These are phyloP conservation scores for Aphanomyces stellatus DNA, from an alignment of 352 stramenopile species.

Conservation along the genomic window DNA sequence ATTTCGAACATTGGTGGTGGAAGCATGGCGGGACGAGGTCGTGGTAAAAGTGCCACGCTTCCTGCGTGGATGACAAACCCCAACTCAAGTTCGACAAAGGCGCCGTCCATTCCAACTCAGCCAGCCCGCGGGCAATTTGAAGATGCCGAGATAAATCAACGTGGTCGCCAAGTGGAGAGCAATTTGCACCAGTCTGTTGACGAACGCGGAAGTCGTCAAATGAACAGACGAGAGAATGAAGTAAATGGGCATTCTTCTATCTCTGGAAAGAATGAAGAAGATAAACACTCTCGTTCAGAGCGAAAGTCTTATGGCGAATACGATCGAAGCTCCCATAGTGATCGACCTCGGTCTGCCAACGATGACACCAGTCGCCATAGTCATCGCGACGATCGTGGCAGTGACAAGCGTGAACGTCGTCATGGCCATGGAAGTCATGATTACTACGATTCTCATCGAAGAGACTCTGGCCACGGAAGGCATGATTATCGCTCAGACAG, in stretches of 20 bases:
- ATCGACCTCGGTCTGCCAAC: no score
- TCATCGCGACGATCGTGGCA: neutral
- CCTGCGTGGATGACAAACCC: slow-evolving; percentile 82
- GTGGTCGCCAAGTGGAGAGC: no score
- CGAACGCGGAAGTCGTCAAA: no score
- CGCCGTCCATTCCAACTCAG: neutral
- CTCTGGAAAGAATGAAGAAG: neutral
- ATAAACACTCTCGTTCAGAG: neutral
- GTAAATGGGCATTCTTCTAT: neutral
- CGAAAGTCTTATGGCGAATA: no score
- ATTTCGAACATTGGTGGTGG: slow-evolving; percentile 10
- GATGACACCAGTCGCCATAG: no score
- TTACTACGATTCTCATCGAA: neutral
- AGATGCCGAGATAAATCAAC: slow-evolving; percentile 1
- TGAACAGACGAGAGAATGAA: no score
- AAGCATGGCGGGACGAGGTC: slow-evolving; percentile 69
- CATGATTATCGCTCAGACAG: neutral
- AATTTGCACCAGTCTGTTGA: no score
- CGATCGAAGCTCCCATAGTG: no score
- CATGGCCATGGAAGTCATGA: neutral
- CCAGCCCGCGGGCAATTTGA: slow-evolving; percentile 12
- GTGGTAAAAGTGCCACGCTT: slow-evolving; percentile 57
- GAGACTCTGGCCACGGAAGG: neutral
- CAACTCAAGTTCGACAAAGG: neutral
- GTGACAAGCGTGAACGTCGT: neutral